phyloP scores from a whole-genome alignment of 2,329 filamentous ascomycete species.

The Colletotrichum sp. region DNA sequence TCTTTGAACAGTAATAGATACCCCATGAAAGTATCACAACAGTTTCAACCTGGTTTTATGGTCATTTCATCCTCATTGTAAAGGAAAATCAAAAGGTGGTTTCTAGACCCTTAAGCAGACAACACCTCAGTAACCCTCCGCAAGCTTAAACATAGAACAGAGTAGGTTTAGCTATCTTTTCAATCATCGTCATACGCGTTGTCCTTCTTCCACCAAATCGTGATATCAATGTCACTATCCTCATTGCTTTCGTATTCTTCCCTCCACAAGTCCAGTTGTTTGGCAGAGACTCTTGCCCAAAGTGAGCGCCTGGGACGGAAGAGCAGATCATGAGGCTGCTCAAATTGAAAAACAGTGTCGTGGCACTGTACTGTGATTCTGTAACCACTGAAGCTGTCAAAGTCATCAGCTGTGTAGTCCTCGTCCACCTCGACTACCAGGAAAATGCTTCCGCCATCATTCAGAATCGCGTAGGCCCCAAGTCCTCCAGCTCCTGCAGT shows the following conservation, averaged over 20 bases:
- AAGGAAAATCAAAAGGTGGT: neutral
- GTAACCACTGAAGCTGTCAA: neutral
- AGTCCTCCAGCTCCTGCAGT: neutral
- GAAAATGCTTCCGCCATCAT: neutral
- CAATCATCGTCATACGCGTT: neutral
- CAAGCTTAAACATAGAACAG: neutral
- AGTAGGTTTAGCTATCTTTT: neutral
- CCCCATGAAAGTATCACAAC: neutral
- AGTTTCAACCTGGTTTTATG: neutral
- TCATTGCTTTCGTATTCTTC: neutral
- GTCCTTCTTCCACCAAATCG: neutral
- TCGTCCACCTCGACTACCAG: neutral
- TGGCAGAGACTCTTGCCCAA: neutral
- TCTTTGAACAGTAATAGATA: neutral
- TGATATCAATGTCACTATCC: neutral
- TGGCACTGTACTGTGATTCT: neutral
- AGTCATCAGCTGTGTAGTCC: neutral
- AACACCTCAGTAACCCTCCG: neutral
- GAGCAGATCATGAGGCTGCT: neutral
- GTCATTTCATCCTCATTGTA: neutral
- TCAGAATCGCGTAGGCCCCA: neutral
- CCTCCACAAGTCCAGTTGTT: neutral
- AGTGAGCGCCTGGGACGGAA: neutral
- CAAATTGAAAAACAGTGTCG: neutral
- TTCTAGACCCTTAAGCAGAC: neutral